Base-by-base conservation (phyloP, 768 basidiomycete genomes). In the Russula compacta region DNA sequence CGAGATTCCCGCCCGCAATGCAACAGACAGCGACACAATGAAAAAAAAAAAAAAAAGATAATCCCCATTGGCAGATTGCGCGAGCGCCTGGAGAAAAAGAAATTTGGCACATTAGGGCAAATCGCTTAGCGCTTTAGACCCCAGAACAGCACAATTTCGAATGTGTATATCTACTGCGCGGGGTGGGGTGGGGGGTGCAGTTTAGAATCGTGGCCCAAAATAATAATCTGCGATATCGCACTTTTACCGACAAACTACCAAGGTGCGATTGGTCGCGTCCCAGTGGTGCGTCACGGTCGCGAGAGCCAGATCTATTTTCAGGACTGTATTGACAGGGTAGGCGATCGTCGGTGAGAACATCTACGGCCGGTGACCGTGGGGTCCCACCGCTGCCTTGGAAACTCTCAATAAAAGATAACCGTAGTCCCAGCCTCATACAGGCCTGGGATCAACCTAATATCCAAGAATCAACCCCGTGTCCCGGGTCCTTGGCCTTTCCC, bases 401-500 rank as follows among this genome's bases (percentile, higher is more conserved):
- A 46, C 54, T 42, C 53, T 24, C 47, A 24, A 54, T 54, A 38
- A 54, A n/a, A 49, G n/a, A n/a, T 36, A 29, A 36, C 42, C 21
- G 51, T 12, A 24, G 24, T 12, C 12, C 24, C 46, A 47, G 29
- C 1, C 12, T 7, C 24, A 29, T 29, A 29, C 24, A 29, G 24
- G 24, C 24, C 14, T 32, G 29, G 24, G 47, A 57, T 49, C 38
- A 40, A 57, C 56, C 17, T 38, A 49, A 57, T 49, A 17, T 40
- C 38, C n/a, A 15, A 6, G 29, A 12, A 10, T 21, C 11, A 49
- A 39, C 44, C 17, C 39, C 8, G 21, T 2, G 3, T 56, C 15
- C 60, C 60, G 43, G 60, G 60, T 47, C 29, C 19, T 57, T 47
- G 60, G 60, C 56, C 24, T 29, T 29, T n/a, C 29, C 11, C 19